phyloP scores from a whole-genome alignment of 257 asterid genomes.

The Solanum pinnatisectum region DNA sequence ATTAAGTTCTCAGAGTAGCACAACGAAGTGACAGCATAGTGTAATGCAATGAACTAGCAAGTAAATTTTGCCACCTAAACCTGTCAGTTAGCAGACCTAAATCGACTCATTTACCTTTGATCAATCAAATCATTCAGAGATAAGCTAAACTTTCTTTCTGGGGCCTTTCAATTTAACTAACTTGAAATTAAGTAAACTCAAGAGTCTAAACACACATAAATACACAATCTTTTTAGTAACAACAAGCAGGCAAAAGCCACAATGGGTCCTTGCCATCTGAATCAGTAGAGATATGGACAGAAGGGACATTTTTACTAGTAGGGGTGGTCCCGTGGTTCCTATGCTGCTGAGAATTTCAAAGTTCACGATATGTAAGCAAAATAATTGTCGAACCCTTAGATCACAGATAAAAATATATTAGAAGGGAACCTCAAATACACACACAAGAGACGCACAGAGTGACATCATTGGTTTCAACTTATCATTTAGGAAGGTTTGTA shows the following conservation, averaged over 20 bases:
- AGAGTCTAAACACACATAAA: neutral
- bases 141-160: neutral
- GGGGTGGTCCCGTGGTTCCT: neutral
- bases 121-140: neutral
- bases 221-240: neutral
- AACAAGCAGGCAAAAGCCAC: neutral
- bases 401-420: neutral
- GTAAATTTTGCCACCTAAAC: neutral
- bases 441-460: neutral
- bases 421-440: neutral
- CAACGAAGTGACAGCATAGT: neutral
- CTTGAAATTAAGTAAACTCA: neutral
- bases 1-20: neutral
- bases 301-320: neutral
- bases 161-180: neutral
- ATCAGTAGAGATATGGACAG: neutral
- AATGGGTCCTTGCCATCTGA: neutral
- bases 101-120: neutral
- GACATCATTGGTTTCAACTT: neutral
- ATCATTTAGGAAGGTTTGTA: neutral
- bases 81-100: neutral
- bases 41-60: neutral
- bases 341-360: neutral
- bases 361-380: neutral
- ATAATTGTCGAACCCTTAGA: neutral